A percentile compares a stretch with the other conserved stretches of the same genome.
Conservation (phyloP, 2,329 filamentous ascomycete genomes). For the Trichoderma endophyticum region DNA sequence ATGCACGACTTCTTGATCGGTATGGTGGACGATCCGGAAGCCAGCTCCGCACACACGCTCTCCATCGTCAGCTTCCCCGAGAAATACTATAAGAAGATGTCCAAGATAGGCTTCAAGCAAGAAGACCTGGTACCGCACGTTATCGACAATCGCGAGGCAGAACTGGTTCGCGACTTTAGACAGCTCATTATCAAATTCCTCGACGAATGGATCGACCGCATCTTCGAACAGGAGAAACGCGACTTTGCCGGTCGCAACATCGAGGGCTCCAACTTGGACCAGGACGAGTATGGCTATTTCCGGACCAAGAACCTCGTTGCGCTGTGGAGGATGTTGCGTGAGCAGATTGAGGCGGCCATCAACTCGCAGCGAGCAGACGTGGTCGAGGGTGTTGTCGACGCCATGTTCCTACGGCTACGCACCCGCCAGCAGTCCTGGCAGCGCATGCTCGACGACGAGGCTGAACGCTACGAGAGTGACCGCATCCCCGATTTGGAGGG, state of each 20-base stretch:
- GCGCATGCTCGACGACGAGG: slow-evolving; percentile 82
- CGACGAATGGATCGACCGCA: slow-evolving; percentile 96
- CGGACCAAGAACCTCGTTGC: slow-evolving; percentile 88
- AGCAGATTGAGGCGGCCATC: slow-evolving; percentile 82
- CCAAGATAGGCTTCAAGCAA: slow-evolving; percentile 75
- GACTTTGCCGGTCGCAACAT: slow-evolving; percentile 75
- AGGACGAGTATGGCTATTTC: slow-evolving; percentile 85
- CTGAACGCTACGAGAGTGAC: slow-evolving; percentile 63
- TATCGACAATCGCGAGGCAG: slow-evolving; percentile 83
- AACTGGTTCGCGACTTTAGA: slow-evolving; percentile 90
- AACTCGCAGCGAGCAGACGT: slow-evolving; percentile 86
- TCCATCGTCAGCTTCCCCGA: slow-evolving; percentile 93
- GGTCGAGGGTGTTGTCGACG: slow-evolving; percentile 89
- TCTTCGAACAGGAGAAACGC: slow-evolving; percentile 76
- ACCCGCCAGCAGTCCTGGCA: slow-evolving; percentile 83
- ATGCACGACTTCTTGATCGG: slow-evolving; percentile 93
- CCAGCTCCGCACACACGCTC: slow-evolving; percentile 83
- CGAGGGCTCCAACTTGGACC: slow-evolving; percentile 73
- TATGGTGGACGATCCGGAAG: slow-evolving; percentile 77
- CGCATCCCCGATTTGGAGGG: slow-evolving; percentile 57
- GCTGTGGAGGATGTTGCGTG: slow-evolving; percentile 95
- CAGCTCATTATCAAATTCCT: slow-evolving; percentile 93
- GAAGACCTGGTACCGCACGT: slow-evolving; percentile 80
- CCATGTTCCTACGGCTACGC: slow-evolving; percentile 88
- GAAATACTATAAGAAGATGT: slow-evolving; percentile 96